Base-by-base conservation (phyloP, 2,329 filamentous ascomycete species). In the Talaromyces sp. region DNA sequence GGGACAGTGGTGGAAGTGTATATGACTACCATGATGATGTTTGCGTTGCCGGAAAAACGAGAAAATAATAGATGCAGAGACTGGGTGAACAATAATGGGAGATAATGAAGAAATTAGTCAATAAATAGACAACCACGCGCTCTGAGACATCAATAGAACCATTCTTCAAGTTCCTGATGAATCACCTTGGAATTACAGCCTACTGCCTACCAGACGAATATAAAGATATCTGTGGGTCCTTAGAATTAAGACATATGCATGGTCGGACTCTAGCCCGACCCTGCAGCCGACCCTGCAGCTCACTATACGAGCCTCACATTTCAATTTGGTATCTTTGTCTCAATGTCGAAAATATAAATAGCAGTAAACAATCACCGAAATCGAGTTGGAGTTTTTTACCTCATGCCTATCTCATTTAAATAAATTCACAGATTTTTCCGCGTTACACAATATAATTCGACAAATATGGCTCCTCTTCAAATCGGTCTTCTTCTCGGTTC, bases 1-100 rank as follows among this genome's bases (percentile, higher is more conserved):
- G 57, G 57, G 31, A 60, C 57, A 16, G 57, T 60, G 39, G 57
- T 60, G 39, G 57, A 60, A 4, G 57, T 60, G 24, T 33, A 60
- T 45, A 60, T 60, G n/a, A 60, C 57, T 31, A 60, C 57, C 57
- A 45, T 59, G 37, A 41, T 45, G 22, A 7, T 45, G 57, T 22
- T 9, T 60, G 13, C 10, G 41, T 19, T 60, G 41, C 8, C 45
- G 22, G 41, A 39, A 22, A 50, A 24, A 31, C 13, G 47, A 50
- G 22, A 48, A 24, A 50, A 31, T 31, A 31, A 31, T 31, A 31
- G 27, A 31, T 31, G 4, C 27, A 31, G 27, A 31, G 27, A 7
- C 27, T 31, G 4, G 27, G 27, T 31, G 13, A 50, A 60, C 19
- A 33, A 45, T 10, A 33, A 39, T 22, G 33, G 22, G 8, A 50